These are phyloP conservation scores for Venturia pyrina DNA, from an alignment of 2,329 filamentous ascomycete species.

Conservation along the genomic window DNA sequence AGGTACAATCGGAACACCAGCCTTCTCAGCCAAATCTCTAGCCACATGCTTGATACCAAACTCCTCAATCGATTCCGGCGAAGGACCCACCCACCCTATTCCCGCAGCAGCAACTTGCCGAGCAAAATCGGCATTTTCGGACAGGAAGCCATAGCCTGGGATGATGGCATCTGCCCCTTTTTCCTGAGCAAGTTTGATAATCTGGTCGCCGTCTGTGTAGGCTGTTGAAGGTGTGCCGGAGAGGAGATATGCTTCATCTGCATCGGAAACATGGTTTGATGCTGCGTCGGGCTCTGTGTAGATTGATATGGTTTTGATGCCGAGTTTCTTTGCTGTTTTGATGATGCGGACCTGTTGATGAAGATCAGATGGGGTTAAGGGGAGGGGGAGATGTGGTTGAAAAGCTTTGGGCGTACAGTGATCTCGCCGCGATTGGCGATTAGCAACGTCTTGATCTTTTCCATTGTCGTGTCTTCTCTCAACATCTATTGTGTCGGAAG, in stretches of 20 bases:
- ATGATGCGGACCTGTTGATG: constrained; percentile 6
- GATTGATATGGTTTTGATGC: constrained; percentile 45
- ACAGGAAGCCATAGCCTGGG: constrained; percentile 58
- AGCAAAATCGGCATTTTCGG: constrained; percentile 54
- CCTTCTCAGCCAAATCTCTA: constrained; percentile 41
- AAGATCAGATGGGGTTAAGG: background rate
- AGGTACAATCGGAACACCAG: constrained; percentile 45
- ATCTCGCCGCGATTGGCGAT: constrained; percentile 54
- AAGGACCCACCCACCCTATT: constrained; percentile 51
- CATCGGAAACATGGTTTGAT: constrained; percentile 43
- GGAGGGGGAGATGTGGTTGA: background rate
- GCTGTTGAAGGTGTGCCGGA: constrained; percentile 37
- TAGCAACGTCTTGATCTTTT: constrained; percentile 39
- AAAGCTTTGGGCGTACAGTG: constrained; percentile 25
- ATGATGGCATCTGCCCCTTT: constrained; percentile 47
- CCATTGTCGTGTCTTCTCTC: background rate
- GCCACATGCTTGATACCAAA: constrained; percentile 52
- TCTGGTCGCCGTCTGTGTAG: constrained; percentile 38
- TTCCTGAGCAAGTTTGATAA: constrained; percentile 42
- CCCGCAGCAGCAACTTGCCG: constrained; percentile 41
- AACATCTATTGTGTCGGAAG: background rate
- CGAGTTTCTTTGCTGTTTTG: constrained; percentile 24
- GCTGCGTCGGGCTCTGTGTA: constrained; percentile 47
- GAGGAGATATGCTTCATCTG: constrained; percentile 44
- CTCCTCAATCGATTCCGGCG: constrained; percentile 40